A percentile compares a stretch with the other conserved stretches of the same genome.
These are phyloP conservation scores for Cadophora sp. DNA, from an alignment of 2,329 filamentous ascomycete species.

Conservation along the genomic window DNA sequence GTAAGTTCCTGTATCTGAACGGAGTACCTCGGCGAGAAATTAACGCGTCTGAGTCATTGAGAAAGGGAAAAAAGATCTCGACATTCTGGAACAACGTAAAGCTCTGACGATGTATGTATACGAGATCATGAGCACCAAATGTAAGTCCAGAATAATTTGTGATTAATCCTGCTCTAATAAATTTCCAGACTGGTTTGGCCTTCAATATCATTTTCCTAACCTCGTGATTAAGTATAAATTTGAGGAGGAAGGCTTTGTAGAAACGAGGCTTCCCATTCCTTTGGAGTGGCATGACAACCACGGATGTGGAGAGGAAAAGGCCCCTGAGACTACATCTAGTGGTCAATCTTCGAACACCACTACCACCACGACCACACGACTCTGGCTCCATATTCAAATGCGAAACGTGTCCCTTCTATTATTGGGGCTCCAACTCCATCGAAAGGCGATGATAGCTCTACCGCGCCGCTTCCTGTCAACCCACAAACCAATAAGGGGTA, in stretches of 20 bases:
- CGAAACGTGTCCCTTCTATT: too few species aligned
- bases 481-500: neutral
- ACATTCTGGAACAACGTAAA: neutral
- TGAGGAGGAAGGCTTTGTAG: neutral
- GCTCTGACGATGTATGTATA: neutral
- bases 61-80: neutral
- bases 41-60: neutral
- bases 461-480: neutral
- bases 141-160: neutral
- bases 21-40: neutral
- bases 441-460: too few species aligned
- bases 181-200: neutral
- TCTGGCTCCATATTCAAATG: neutral
- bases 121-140: neutral
- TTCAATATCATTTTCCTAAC: neutral
- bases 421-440: neutral
- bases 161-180: neutral
- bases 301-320: too few species aligned
- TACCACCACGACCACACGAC: neutral
- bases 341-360: neutral
- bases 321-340: neutral
- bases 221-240: neutral
- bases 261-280: neutral
- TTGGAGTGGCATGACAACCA: neutral
- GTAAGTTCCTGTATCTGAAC: neutral